Evolutionary conservation across 139 green algal species (phyloP).

Genomic region (Chlamydomonas applanata): DNA sequence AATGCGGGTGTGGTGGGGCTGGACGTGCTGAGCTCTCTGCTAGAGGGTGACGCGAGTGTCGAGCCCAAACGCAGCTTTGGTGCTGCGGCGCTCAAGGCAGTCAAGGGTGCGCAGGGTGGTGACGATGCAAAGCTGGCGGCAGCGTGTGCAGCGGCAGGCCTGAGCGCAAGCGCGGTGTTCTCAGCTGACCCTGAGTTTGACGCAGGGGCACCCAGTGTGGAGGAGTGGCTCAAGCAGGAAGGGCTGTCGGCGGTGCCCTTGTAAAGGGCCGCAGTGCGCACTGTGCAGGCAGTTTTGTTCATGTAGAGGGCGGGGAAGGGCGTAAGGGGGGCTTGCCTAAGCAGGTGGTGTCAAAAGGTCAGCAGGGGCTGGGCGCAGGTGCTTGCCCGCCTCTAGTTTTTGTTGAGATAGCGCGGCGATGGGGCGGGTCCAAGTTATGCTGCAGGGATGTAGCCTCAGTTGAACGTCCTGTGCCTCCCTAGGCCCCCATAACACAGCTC

Average conservation of each 20-base stretch:
- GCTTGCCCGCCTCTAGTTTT: too few relatives aligned
- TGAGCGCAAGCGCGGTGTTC: constrained; percentile 54
- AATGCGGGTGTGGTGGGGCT: constrained; percentile 9
- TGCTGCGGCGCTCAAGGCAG: constrained; percentile 43
- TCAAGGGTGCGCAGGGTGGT: constrained; percentile 31
- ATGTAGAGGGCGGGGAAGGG: too few relatives aligned
- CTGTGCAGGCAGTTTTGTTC: too few relatives aligned
- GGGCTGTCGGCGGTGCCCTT: constrained; percentile 44
- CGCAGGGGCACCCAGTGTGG: constrained; percentile 39
- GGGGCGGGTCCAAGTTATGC: too few relatives aligned
- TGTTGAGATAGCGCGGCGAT: too few relatives aligned
- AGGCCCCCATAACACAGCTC: too few relatives aligned
- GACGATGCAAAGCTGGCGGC: constrained; percentile 32
- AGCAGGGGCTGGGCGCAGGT: too few relatives aligned
- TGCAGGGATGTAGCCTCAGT: too few relatives aligned
- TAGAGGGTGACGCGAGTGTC: neutral
- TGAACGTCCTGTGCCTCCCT: too few relatives aligned
- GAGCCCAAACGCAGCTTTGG: constrained; percentile 60
- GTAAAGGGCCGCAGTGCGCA: constrained; percentile 6
- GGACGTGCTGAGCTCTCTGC: constrained; percentile 23
- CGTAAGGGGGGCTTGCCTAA: too few relatives aligned
- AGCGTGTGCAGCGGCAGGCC: constrained; percentile 22
- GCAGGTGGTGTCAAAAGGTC: too few relatives aligned
- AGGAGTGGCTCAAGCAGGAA: constrained; percentile 52
- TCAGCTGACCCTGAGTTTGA: constrained; percentile 68